Conservation (phyloP, 768 basidiomycete genomes). For the Postia placenta region DNA sequence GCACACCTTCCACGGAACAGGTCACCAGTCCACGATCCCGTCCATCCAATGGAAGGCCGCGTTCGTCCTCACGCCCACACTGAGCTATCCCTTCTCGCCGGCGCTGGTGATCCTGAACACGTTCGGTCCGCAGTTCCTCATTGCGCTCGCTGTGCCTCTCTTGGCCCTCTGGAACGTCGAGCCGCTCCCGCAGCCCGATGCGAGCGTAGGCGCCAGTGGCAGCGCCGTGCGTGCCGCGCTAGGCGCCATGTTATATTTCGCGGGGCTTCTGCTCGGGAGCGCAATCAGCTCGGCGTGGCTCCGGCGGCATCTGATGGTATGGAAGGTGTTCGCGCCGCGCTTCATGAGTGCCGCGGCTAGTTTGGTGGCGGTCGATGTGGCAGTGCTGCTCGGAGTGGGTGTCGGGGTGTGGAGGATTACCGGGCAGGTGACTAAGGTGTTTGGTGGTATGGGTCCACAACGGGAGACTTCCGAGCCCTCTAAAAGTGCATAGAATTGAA, state of each 20-base stretch:
- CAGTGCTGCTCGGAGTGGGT: constrained; percentile 54
- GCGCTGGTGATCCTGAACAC: constrained; percentile 74
- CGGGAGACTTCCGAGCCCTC: no score
- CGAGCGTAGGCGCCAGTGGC: constrained; percentile 30
- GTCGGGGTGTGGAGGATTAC: constrained; percentile 47
- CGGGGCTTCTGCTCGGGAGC: constrained; percentile 56
- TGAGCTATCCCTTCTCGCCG: constrained; percentile 70
- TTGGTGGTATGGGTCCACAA: constrained; percentile 16
- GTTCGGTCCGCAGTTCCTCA: constrained; percentile 63
- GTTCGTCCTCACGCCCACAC: constrained; percentile 69
- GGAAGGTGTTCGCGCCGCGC: constrained; percentile 97
- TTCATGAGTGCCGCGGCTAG: constrained; percentile 76
- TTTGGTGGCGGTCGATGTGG: constrained; percentile 67
- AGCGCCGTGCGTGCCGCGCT: constrained; percentile 46
- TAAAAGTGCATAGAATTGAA: neutral
- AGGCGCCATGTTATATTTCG: constrained; percentile 67
- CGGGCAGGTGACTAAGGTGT: constrained; percentile 18
- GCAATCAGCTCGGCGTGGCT: constrained; percentile 71
- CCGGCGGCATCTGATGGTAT: constrained; percentile 90
- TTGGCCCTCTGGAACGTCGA: constrained; percentile 80
- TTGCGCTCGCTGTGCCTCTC: constrained; percentile 63
- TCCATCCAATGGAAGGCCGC: constrained; percentile 95
- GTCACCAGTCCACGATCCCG: constrained; percentile 85
- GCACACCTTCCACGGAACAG: constrained; percentile 79
- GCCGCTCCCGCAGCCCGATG: constrained; percentile 37